Percentiles rank a stretch among this genome's conserved stretches.
Evolutionary conservation across 2,329 filamentous ascomycete genomes (phyloP).

Genomic region (Cercospora brassicicola): DNA sequence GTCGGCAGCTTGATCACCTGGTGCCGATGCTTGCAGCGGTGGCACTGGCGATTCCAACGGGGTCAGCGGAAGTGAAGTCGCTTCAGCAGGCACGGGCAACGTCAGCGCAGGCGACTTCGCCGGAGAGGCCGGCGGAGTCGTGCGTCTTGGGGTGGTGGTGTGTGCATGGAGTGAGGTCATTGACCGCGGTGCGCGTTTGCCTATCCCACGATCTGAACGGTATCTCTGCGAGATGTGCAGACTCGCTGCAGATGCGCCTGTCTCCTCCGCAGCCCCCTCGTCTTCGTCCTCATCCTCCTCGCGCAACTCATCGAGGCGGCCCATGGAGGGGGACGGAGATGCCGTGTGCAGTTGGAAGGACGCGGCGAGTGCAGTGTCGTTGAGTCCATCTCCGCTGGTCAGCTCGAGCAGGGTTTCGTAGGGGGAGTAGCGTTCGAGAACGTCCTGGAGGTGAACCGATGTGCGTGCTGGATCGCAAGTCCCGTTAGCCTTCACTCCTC

Average conservation of each 20-base stretch:
- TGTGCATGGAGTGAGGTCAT: slow-evolving; percentile 25
- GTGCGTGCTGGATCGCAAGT: slow-evolving; percentile 66
- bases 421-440: slow-evolving; percentile 70
- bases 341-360: slow-evolving; percentile 88
- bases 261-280: slow-evolving; percentile 35
- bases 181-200: slow-evolving; percentile 20
- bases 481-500: slow-evolving; percentile 2
- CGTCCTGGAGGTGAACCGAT: slow-evolving; percentile 65
- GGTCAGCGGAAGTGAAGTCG: slow-evolving; percentile 27
- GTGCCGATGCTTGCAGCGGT: neutral
- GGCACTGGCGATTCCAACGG: slow-evolving; percentile 31
- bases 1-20: neutral
- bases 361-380: slow-evolving; percentile 81
- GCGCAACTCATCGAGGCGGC: slow-evolving; percentile 84
- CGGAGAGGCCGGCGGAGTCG: neutral
- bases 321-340: slow-evolving; percentile 80
- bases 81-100: neutral
- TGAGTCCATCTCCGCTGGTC: slow-evolving; percentile 71
- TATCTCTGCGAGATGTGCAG: slow-evolving; percentile 29
- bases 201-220: slow-evolving; percentile 29
- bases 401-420: slow-evolving; percentile 85
- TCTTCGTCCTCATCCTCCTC: slow-evolving; percentile 90
- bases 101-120: neutral
- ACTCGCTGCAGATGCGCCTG: slow-evolving; percentile 18
- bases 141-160: slow-evolving; percentile 1